These are phyloP conservation scores for Apiotrichum brassicae DNA, from an alignment of 1,284 basidiomycete genomes.

Conservation along the genomic window DNA sequence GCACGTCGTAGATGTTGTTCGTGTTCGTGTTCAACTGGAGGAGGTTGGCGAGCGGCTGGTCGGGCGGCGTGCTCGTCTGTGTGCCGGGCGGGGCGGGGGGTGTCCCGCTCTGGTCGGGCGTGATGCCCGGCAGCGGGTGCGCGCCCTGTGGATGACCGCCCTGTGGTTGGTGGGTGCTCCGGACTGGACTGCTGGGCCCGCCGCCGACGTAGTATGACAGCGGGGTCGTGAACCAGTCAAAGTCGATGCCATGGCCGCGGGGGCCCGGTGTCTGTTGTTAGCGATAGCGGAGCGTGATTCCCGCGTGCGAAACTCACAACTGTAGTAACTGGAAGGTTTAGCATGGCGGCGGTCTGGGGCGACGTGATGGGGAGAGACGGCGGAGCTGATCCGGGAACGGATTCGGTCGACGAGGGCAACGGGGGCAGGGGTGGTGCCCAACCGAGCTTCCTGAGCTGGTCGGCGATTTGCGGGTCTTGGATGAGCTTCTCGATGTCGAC, in stretches of 20 bases:
- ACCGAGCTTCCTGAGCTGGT: slow-evolving; percentile 16
- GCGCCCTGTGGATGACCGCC: too few relatives aligned
- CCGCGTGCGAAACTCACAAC: background rate
- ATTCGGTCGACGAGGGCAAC: background rate
- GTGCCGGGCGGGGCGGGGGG: too few relatives aligned
- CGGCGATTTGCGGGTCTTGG: slow-evolving; percentile 12
- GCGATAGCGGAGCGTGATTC: background rate
- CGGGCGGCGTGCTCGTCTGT: background rate
- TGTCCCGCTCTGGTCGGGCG: background rate
- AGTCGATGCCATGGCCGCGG: background rate
- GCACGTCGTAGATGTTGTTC: slow-evolving; percentile 10
- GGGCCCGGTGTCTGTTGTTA: background rate
- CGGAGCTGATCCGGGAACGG: background rate
- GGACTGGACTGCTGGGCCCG: too few relatives aligned
- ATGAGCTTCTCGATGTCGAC: slow-evolving; percentile 12
- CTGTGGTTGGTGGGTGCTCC: too few relatives aligned
- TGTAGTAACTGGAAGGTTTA: background rate
- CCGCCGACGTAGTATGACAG: background rate
- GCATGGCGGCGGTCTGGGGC: background rate
- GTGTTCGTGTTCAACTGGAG: slow-evolving; percentile 1
- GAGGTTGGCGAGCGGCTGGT: background rate
- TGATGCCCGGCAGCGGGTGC: background rate
- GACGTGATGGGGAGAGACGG: background rate
- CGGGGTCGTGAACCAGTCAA: slow-evolving; percentile 1
- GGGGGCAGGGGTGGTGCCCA: slow-evolving; percentile 14